These are phyloP conservation scores for Aegilops longissima DNA, from an alignment of 176 grass and related monocot genomes.

Conservation along the genomic window DNA sequence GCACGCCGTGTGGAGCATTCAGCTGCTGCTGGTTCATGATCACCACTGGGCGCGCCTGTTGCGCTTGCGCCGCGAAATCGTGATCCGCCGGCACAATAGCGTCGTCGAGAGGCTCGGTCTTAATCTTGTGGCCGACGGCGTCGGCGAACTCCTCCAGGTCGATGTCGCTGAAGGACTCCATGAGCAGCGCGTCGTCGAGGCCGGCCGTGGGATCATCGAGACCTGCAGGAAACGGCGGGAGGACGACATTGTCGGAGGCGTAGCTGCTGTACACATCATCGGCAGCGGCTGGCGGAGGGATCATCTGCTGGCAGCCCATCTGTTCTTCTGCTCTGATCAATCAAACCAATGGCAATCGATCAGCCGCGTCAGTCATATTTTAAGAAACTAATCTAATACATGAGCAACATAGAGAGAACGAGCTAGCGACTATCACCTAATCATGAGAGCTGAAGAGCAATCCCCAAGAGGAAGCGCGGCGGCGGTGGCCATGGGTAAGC, in stretches of 20 bases:
- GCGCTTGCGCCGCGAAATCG: too few species aligned
- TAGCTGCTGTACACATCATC: background rate
- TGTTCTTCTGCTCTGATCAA: background rate
- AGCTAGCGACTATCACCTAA: background rate
- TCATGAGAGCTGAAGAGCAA: background rate
- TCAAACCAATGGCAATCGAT: background rate
- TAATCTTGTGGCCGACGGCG: background rate
- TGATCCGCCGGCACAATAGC: background rate
- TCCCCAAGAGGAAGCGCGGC: background rate
- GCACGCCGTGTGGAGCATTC: background rate
- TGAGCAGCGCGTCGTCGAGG: slow-evolving; percentile 22
- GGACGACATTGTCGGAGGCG: background rate
- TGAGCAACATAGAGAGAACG: background rate
- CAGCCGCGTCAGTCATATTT: background rate
- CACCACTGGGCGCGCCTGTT: too few species aligned
- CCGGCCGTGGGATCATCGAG: background rate
- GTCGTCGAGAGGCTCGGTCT: background rate
- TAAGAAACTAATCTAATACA: background rate
- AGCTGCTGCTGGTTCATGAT: background rate
- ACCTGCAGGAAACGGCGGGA: background rate
- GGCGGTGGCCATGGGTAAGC: background rate
- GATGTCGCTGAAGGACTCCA: slow-evolving; percentile 34
- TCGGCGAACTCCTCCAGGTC: slow-evolving; percentile 32
- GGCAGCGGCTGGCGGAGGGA: background rate
- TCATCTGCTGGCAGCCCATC: background rate